Conservation (phyloP, 306 rosid species). For the Prunus campanulata region DNA sequence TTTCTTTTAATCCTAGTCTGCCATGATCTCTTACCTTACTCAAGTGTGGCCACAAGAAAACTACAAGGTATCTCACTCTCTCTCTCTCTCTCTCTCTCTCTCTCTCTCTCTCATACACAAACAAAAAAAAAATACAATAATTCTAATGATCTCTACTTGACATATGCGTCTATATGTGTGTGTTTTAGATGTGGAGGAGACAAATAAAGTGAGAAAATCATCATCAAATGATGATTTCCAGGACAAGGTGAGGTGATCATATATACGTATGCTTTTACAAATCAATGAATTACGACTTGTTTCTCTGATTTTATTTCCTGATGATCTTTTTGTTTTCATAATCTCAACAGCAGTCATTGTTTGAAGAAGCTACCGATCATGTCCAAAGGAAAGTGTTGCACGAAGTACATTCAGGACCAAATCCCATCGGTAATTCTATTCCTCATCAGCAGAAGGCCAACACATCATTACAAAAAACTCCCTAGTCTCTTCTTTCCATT, state of each 20-base stretch:
- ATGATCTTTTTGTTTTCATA: background rate
- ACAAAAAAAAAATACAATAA: background rate
- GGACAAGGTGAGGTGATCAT: background rate
- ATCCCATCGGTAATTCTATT: background rate
- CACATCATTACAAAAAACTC: background rate
- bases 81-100: background rate
- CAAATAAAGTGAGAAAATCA: background rate
- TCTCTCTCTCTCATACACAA: background rate
- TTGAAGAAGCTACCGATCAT: background rate
- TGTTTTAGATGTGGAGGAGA: background rate
- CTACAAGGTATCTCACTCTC: background rate
- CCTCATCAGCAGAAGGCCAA: background rate
- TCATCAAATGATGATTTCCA: background rate
- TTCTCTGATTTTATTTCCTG: background rate
- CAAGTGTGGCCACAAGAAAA: background rate
- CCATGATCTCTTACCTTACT: background rate
- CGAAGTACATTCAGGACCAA: slow-evolving; percentile 1
- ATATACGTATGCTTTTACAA: too few relatives aligned
- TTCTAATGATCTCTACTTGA: background rate
- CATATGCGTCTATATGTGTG: background rate
- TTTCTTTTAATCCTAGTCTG: background rate
- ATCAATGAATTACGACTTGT: background rate
- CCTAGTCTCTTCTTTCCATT: background rate
- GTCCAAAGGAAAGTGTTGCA: background rate
- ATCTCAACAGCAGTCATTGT: background rate